Evolutionary conservation across 257 asterid genomes (phyloP).

Genomic region (Coffea eugenioides): DNA sequence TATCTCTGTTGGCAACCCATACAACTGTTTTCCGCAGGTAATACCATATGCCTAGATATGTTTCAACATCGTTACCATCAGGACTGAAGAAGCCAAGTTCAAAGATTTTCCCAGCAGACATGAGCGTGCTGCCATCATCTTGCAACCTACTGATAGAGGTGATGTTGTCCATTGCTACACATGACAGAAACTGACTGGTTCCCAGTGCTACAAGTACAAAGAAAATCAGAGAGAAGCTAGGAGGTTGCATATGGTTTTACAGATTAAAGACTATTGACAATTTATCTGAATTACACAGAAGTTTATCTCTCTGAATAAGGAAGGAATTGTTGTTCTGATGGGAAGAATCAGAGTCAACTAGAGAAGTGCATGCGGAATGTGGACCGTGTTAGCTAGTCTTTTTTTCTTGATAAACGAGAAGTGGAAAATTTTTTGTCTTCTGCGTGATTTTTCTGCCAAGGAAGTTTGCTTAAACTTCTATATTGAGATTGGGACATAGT

Average conservation of each 20-base stretch:
- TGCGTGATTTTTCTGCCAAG: no score
- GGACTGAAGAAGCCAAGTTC: conserved; percentile 45
- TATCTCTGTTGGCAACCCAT: conserved; percentile 46
- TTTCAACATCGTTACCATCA: background rate
- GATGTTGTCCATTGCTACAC: conserved; percentile 39
- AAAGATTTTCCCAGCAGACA: conserved; percentile 36
- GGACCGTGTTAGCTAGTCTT: no score
- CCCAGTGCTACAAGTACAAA: background rate
- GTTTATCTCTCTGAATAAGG: background rate
- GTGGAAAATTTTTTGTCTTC: no score
- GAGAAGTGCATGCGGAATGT: no score
- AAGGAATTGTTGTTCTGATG: background rate
- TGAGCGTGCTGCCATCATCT: conserved; percentile 22
- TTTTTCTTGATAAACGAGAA: no score
- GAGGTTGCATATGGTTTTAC: background rate
- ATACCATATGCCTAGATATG: conserved; percentile 53
- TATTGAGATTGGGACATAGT: no score
- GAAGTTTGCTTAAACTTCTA: no score
- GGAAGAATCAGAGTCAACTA: no score
- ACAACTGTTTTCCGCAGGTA: conserved; percentile 23
- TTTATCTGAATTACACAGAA: background rate
- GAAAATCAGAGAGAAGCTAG: background rate
- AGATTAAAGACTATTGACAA: background rate
- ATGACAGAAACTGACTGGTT: background rate
- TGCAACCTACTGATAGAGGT: background rate